Conservation (phyloP, 768 basidiomycete genomes). For the Paxillus rubicundulus region DNA sequence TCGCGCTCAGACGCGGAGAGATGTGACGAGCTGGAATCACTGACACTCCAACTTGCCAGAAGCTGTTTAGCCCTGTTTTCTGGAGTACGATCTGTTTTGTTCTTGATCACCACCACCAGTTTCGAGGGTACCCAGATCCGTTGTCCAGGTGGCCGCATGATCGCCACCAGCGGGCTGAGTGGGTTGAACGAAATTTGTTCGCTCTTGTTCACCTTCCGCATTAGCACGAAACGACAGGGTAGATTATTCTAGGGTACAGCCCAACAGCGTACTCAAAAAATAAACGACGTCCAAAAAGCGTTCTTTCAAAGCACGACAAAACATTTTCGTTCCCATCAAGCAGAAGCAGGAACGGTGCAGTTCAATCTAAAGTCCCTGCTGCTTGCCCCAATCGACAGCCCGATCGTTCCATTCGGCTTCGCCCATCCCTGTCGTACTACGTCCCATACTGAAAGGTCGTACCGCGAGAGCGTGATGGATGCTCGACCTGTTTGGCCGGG, state of each 20-base stretch:
- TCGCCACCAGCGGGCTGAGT: no score
- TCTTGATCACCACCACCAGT: no score
- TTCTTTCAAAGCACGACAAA: not conserved
- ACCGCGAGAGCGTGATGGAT: constrained; percentile 59
- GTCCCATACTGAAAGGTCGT: constrained; percentile 79
- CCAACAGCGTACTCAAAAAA: not conserved
- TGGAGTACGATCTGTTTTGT: no score
- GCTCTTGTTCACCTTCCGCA: no score
- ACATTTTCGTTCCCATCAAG: not conserved
- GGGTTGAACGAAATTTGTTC: no score
- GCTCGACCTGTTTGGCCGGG: constrained; percentile 48
- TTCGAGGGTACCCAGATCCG: not conserved
- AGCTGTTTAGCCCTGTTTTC: no score
- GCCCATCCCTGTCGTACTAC: constrained; percentile 70
- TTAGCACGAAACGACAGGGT: no score
- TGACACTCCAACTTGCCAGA: no score
- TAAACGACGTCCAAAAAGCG: not conserved
- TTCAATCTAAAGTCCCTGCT: constrained; percentile 58
- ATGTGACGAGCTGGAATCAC: no score
- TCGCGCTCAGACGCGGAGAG: no score
- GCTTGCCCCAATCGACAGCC: constrained; percentile 65
- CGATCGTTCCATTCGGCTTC: constrained; percentile 60
- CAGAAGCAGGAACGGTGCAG: constrained; percentile 34
- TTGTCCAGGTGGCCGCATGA: not conserved
- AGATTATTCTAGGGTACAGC: no score